Conservation (phyloP, 1,284 basidiomycete genomes). For the Sparassis latifolia region DNA sequence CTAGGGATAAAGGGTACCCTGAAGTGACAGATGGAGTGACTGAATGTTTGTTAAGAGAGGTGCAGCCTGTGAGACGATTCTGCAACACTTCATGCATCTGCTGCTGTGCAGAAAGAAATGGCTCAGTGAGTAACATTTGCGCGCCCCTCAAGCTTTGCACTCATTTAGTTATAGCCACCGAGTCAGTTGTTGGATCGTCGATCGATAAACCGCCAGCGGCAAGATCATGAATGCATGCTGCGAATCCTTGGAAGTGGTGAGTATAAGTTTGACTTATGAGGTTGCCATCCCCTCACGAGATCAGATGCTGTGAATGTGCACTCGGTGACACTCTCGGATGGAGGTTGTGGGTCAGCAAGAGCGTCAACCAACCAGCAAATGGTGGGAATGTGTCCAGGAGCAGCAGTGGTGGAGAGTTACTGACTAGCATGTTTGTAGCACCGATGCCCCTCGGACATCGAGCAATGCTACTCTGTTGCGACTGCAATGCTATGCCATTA, state of each 20-base stretch:
- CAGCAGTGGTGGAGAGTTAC: no score
- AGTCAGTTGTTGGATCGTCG: constrained; percentile 40
- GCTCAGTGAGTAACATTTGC: constrained; percentile 25
- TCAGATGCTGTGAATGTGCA: no score
- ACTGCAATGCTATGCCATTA: no score
- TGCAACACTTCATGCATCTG: constrained; percentile 37
- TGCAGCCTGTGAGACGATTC: constrained; percentile 23
- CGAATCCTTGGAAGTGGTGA: constrained; percentile 57
- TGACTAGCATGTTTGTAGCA: no score
- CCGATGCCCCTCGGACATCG: no score
- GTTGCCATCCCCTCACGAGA: neutral
- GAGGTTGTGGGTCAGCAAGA: no score
- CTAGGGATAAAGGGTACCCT: no score
- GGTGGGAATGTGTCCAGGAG: no score
- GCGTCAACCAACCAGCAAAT: no score
- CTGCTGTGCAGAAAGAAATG: constrained; percentile 33
- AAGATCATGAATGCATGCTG: constrained; percentile 65
- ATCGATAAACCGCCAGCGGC: constrained; percentile 59
- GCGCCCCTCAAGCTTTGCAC: neutral
- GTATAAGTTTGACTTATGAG: constrained; percentile 9
- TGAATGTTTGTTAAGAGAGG: constrained; percentile 6
- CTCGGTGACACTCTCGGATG: no score
- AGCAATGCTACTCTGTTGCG: no score
- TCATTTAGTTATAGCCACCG: constrained; percentile 34
- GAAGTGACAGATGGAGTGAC: no score